Conservation (phyloP, 2,329 filamentous ascomycete species). For the Cercospora brassicicola region DNA sequence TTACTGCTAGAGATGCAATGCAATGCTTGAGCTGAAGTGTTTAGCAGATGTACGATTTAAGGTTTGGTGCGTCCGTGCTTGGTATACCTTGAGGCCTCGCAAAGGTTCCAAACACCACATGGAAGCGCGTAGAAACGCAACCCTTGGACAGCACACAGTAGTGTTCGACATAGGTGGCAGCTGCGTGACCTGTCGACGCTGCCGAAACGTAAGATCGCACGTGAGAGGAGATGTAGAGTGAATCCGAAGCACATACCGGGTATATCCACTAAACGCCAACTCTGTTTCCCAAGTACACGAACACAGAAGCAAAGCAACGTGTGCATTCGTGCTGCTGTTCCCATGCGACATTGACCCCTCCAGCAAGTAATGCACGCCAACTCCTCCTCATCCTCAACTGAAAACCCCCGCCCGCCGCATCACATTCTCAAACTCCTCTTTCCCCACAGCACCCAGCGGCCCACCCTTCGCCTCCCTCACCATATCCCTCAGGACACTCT, state of each 20-base stretch:
- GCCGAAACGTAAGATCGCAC: not conserved
- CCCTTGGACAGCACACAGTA: not conserved
- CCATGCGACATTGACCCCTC: not conserved
- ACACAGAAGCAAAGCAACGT: not conserved
- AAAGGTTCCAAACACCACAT: not conserved
- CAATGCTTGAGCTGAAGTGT: not conserved
- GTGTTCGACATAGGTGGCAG: not conserved
- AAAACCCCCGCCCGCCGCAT: slow-evolving; percentile 84
- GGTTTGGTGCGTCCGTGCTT: not conserved
- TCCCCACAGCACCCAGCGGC: slow-evolving; percentile 68
- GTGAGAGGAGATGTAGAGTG: not conserved
- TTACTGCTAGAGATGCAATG: not conserved
- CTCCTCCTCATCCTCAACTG: slow-evolving; percentile 52
- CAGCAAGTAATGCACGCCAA: not conserved
- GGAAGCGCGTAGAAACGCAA: not conserved
- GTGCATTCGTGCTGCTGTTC: not conserved
- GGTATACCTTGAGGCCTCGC: not conserved
- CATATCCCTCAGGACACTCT: slow-evolving; percentile 88
- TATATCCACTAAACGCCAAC: slow-evolving; percentile 11
- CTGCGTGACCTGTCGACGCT: not conserved
- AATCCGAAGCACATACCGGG: slow-evolving; percentile 2
- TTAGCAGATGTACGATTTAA: not conserved
- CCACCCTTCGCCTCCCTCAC: slow-evolving; percentile 89
- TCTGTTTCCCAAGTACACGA: not conserved
- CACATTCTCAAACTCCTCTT: slow-evolving; percentile 81